These are phyloP conservation scores for Chaetomiaceae sp. DNA, from an alignment of 2,329 filamentous ascomycete genomes.

Conservation along the genomic window DNA sequence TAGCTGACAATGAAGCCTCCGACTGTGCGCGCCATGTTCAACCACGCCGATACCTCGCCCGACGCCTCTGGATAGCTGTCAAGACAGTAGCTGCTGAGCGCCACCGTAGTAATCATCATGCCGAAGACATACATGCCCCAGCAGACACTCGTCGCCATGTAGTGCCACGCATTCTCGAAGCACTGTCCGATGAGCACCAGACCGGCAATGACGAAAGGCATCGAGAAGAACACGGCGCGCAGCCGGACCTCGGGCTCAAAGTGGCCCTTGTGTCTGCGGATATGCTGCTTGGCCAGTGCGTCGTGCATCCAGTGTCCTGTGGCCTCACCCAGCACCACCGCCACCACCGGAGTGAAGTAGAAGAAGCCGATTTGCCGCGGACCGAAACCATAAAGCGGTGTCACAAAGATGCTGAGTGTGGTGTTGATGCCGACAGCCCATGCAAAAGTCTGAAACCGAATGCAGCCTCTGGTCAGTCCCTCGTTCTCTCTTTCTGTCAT, in stretches of 20 bases:
- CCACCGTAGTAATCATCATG: conserved; percentile 52
- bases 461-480: not conserved
- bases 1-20: conserved; percentile 51
- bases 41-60: conserved; percentile 50
- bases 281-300: conserved; percentile 41
- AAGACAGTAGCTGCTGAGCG: conserved; percentile 48
- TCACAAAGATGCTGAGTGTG: conserved; percentile 49
- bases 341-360: conserved; percentile 56
- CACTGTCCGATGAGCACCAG: conserved; percentile 50
- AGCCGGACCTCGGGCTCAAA: conserved; percentile 56
- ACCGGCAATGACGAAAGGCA: conserved; percentile 46
- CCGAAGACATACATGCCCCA: conserved; percentile 55
- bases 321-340: conserved; percentile 49
- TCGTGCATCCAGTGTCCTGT: conserved; percentile 56
- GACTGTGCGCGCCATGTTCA: conserved; percentile 46
- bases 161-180: conserved; percentile 48
- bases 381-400: conserved; percentile 47
- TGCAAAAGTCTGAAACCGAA: conserved; percentile 39
- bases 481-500: not conserved
- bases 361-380: conserved; percentile 49
- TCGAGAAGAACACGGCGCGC: conserved; percentile 42
- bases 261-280: conserved; percentile 43
- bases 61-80: conserved; percentile 52
- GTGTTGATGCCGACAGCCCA: conserved; percentile 55
- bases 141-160: conserved; percentile 43